Conservation (phyloP, 2,329 filamentous ascomycete genomes). For the Akanthomyces lecanii region DNA sequence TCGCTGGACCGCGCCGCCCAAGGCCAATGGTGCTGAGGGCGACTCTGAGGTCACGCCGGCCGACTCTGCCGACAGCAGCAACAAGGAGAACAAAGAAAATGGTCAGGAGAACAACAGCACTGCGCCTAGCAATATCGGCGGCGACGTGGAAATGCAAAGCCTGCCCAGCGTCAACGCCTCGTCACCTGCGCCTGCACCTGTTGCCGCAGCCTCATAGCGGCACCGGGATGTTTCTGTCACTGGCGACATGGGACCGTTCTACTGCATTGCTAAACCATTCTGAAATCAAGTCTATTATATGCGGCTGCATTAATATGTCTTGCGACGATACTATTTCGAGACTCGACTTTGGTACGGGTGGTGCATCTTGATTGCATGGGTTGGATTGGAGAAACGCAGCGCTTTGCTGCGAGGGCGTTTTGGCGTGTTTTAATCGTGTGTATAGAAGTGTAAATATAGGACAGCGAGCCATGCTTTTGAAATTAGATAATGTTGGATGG, state of each 20-base stretch:
- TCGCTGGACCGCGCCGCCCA: constrained; percentile 75
- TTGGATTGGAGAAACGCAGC: background rate
- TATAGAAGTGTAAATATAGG: constrained; percentile 13
- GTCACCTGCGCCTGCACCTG: constrained; percentile 44
- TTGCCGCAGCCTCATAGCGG: constrained; percentile 41
- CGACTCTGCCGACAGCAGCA: constrained; percentile 49
- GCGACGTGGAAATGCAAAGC: constrained; percentile 51
- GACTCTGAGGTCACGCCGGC: constrained; percentile 43
- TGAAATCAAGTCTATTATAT: background rate
- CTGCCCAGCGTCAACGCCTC: constrained; percentile 47
- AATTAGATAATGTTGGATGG: constrained; percentile 13
- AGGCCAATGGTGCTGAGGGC: constrained; percentile 42
- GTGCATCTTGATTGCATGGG: constrained; percentile 7
- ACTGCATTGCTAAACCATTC: background rate
- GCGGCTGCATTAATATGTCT: background rate
- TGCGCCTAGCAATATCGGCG: constrained; percentile 38
- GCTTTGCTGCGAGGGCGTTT: constrained; percentile 3
- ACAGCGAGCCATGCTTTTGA: constrained; percentile 1
- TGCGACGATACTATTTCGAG: background rate
- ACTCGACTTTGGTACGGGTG: background rate
- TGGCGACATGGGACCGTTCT: background rate
- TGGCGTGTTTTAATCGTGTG: background rate
- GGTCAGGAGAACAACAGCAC: constrained; percentile 46
- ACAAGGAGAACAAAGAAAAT: constrained; percentile 64
- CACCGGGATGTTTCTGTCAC: background rate